These are phyloP conservation scores for Thielaviopsis musarum DNA, from an alignment of 2,329 filamentous ascomycete species.

Conservation along the genomic window DNA sequence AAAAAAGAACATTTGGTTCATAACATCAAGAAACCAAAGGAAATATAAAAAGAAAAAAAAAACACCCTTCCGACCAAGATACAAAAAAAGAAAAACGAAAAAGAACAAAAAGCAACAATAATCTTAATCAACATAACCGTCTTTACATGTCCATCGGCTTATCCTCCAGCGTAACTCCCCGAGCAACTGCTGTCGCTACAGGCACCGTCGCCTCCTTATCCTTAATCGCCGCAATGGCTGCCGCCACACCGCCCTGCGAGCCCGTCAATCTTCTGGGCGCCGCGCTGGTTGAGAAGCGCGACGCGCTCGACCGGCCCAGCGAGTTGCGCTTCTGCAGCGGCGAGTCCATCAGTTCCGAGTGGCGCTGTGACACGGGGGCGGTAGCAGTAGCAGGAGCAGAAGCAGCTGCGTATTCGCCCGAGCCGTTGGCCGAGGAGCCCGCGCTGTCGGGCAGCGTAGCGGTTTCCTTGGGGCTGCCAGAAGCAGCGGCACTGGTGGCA, in stretches of 20 bases:
- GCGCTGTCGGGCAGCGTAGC: conserved; percentile 13
- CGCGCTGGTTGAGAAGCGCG: conserved; percentile 35
- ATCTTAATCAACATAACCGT: neutral
- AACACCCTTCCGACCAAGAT: neutral
- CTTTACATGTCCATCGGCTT: conserved; percentile 34
- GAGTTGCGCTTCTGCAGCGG: conserved; percentile 47
- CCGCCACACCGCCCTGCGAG: conserved; percentile 15
- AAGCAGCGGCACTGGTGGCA: neutral
- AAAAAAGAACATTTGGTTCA: neutral
- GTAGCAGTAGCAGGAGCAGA: conserved; percentile 4
- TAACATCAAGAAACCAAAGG: neutral
- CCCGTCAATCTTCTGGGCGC: conserved; percentile 22
- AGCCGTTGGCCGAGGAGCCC: conserved; percentile 9
- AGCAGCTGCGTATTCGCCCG: conserved; percentile 13
- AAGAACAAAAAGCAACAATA: conserved; percentile 8
- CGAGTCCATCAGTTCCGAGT: conserved; percentile 15
- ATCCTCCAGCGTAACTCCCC: conserved; percentile 35
- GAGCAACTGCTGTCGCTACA: neutral
- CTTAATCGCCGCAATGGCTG: conserved; percentile 11
- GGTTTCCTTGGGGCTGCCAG: conserved; percentile 13
- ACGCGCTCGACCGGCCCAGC: conserved; percentile 32
- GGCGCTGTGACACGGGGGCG: conserved; percentile 7
- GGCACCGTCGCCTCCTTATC: conserved; percentile 8
- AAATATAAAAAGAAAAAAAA: neutral
- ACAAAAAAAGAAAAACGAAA: conserved; percentile 24